Evolutionary conservation across 2,329 filamentous ascomycete genomes (phyloP).

Genomic region (Talaromyces piceae): DNA sequence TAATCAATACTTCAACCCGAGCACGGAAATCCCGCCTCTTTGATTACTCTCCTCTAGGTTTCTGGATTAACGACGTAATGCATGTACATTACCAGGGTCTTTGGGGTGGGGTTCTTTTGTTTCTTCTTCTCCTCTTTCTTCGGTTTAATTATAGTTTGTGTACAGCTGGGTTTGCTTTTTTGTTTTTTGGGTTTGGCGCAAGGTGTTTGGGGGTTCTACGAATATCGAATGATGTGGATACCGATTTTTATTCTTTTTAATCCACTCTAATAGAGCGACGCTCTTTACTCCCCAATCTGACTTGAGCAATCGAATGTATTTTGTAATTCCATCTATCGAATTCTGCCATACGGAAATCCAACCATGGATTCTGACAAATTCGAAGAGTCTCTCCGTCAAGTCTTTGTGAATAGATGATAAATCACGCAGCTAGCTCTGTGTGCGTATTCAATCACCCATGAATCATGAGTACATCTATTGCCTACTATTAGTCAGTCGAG

Average conservation of each 20-base stretch:
- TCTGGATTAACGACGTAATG: background rate
- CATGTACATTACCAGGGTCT: background rate
- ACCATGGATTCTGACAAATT: too few species aligned
- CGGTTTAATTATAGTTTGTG: background rate
- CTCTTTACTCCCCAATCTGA: background rate
- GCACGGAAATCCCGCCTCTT: conserved; percentile 32
- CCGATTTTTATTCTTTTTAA: conserved; percentile 8
- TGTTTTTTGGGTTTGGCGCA: conserved; percentile 10
- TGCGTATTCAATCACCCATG: background rate
- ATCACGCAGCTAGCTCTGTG: too few species aligned
- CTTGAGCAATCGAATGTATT: too few species aligned
- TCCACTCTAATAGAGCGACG: background rate
- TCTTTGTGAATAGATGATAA: too few species aligned
- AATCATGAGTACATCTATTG: background rate
- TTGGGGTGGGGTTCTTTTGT: background rate
- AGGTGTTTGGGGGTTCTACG: conserved; percentile 8
- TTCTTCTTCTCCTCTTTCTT: background rate
- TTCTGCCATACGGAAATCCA: too few species aligned
- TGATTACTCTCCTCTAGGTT: conserved; percentile 14
- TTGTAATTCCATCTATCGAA: too few species aligned
- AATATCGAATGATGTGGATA: conserved; percentile 19
- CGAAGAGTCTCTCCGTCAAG: too few species aligned
- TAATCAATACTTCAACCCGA: conserved; percentile 34
- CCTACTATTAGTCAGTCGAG: background rate
- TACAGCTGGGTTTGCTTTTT: conserved; percentile 11